A percentile compares a stretch with the other conserved stretches of the same genome.
phyloP scores from a whole-genome alignment of 352 stramenopile species.

The Vaucheria bursata region DNA sequence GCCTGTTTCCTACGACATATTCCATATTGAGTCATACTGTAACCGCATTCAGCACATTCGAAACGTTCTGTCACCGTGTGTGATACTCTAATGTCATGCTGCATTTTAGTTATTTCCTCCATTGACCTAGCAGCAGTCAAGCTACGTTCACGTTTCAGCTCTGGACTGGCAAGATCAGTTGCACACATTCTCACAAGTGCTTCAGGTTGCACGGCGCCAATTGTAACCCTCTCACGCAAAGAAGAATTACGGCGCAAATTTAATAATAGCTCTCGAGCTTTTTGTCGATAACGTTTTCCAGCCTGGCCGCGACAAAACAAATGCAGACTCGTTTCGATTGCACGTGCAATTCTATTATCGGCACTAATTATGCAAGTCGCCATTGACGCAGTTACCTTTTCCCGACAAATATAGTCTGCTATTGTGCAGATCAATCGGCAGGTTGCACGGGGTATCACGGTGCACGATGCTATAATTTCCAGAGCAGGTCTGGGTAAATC shows the following conservation, averaged over 20 bases:
- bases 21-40: neutral
- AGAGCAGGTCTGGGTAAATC: neutral
- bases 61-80: constrained; percentile 5
- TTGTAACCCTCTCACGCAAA: neutral
- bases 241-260: constrained; percentile 1
- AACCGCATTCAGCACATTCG: neutral
- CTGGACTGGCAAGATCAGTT: neutral
- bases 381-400: neutral
- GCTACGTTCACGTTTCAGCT: neutral
- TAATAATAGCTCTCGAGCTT: neutral
- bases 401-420: neutral
- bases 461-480: neutral
- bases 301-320: neutral
- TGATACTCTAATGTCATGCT: neutral
- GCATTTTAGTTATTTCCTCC: neutral
- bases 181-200: neutral
- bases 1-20: neutral
- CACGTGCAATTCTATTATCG: neutral
- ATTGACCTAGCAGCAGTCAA: neutral
- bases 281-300: neutral
- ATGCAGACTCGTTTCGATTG: neutral
- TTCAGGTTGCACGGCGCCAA: neutral
- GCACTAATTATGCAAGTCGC: neutral
- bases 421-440: neutral
- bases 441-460: neutral